Conservation (phyloP, 78 protist genomes). For the Guillardia theta region DNA sequence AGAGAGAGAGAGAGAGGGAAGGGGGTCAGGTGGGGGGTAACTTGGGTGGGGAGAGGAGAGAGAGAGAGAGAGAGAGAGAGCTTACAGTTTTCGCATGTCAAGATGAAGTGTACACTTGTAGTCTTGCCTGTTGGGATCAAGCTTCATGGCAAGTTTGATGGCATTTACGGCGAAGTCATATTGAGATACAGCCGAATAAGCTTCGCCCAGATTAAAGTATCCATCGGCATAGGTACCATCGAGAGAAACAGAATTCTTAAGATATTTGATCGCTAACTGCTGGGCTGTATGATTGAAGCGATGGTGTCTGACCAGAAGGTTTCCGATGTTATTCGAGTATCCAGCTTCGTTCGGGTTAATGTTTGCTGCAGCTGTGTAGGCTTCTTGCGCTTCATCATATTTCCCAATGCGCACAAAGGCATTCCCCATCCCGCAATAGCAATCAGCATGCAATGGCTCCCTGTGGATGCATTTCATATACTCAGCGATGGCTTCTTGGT, state of each 20-base stretch:
- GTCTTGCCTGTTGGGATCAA: not conserved
- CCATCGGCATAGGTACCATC: not conserved
- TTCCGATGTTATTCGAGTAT: not conserved
- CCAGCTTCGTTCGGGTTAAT: not conserved
- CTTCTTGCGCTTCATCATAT: not conserved
- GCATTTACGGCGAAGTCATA: not conserved
- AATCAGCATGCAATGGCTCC: not conserved
- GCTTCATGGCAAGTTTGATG: not conserved
- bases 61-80: not conserved
- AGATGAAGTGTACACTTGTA: not conserved
- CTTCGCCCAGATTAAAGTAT: not conserved
- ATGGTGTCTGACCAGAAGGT: not conserved
- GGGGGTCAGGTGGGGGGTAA: no score
- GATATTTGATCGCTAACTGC: not conserved
- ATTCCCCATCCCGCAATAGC: constrained; percentile 2
- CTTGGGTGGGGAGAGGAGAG: no score
- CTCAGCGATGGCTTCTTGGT: not conserved
- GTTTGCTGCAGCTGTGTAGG: not conserved
- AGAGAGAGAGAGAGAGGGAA: no score
- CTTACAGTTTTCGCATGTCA: not conserved
- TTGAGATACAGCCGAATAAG: not conserved
- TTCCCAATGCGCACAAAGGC: not conserved
- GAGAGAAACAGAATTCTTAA: not conserved
- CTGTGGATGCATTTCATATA: not conserved
- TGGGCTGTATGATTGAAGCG: not conserved